These are phyloP conservation scores for Xylaria palmicola DNA, from an alignment of 495 filamentous ascomycete species.

Conservation along the genomic window DNA sequence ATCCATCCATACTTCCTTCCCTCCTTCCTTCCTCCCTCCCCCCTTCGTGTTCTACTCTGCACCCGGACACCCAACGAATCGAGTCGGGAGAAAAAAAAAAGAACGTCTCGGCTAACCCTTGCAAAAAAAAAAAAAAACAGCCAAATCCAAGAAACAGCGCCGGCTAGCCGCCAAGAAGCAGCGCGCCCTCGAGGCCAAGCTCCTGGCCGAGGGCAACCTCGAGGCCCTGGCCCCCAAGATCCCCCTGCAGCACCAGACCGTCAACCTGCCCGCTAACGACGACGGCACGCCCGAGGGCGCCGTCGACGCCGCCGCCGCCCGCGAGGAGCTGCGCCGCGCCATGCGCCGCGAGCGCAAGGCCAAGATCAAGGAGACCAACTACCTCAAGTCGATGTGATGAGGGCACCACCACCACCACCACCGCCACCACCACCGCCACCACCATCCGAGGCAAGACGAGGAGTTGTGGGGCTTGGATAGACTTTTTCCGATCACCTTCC, in stretches of 20 bases:
- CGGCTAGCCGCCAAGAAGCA: slow-evolving; percentile 64
- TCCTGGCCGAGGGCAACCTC: slow-evolving; percentile 63
- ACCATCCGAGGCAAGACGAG: too few relatives aligned
- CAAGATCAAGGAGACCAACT: slow-evolving; percentile 89
- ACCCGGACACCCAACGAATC: too few relatives aligned
- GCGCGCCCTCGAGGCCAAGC: slow-evolving; percentile 61
- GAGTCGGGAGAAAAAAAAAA: too few relatives aligned
- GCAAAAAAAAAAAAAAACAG: too few relatives aligned
- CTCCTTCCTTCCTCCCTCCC: too few relatives aligned
- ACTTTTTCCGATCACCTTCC: too few relatives aligned
- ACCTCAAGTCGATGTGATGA: slow-evolving; percentile 75
- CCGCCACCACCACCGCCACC: too few relatives aligned
- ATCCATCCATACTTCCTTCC: background rate
- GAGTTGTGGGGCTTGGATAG: background rate
- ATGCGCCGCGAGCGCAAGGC: slow-evolving; percentile 72
- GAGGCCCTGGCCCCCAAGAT: slow-evolving; percentile 67
- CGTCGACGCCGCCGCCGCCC: slow-evolving; percentile 55
- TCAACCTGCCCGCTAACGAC: slow-evolving; percentile 71
- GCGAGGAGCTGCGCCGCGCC: slow-evolving; percentile 64
- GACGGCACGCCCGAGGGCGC: slow-evolving; percentile 57
- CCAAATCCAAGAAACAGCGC: slow-evolving; percentile 78
- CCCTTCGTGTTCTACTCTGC: too few relatives aligned
- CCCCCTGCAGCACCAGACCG: slow-evolving; percentile 77
- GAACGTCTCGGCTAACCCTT: too few relatives aligned
- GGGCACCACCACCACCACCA: too few relatives aligned